Percentiles rank a stretch among this genome's conserved stretches.
Evolutionary conservation across 768 basidiomycete genomes (phyloP).

Genomic region (Collybiopsis luxurians): DNA sequence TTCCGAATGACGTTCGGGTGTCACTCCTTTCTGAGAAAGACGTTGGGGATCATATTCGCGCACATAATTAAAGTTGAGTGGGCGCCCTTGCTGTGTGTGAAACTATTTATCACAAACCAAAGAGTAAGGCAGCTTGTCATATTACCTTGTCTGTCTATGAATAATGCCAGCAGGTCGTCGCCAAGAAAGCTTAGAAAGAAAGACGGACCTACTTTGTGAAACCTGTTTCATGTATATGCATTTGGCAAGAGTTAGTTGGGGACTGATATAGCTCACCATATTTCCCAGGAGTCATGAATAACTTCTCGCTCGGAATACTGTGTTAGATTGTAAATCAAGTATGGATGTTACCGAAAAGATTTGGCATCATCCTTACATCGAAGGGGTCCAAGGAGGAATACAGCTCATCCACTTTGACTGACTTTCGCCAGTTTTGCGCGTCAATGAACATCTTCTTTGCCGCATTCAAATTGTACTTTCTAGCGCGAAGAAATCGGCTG

Average conservation of each 20-base stretch:
- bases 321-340: background rate
- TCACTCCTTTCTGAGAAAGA: constrained; percentile 48
- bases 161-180: background rate
- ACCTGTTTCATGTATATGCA: constrained; percentile 22
- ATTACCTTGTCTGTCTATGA: constrained; percentile 67
- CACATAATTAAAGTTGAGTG: constrained; percentile 65
- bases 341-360: background rate
- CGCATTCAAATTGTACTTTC: constrained; percentile 57
- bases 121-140: constrained; percentile 8
- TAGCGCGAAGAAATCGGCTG: constrained; percentile 74
- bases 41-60: constrained; percentile 56
- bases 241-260: background rate
- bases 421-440: constrained; percentile 67
- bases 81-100: constrained; percentile 57
- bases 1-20: constrained; percentile 62
- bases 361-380: constrained; percentile 45
- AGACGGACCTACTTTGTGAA: constrained; percentile 58
- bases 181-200: constrained; percentile 2
- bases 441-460: constrained; percentile 65
- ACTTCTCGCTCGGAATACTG: constrained; percentile 70
- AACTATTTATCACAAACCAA: background rate
- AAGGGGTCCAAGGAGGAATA: constrained; percentile 33
- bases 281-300: constrained; percentile 74
- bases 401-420: constrained; percentile 37
- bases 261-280: constrained; percentile 35